phyloP scores from a whole-genome alignment of 768 basidiomycete genomes.

The Scleroderma citrinum region DNA sequence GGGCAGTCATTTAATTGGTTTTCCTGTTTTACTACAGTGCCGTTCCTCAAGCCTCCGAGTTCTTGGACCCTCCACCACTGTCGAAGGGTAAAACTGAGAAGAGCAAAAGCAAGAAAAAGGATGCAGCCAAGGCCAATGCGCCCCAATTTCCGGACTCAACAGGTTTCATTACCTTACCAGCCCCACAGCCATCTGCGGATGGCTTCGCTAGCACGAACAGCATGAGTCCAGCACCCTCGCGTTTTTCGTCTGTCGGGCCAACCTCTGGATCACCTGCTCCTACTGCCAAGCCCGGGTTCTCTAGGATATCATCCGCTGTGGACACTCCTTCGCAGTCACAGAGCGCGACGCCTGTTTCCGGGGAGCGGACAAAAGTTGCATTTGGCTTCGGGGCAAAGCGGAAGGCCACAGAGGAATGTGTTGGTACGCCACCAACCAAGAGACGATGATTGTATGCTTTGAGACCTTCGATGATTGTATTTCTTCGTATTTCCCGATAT shows the following conservation, averaged over 20 bases:
- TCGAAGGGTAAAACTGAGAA: conserved; percentile 83
- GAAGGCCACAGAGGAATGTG: conserved; percentile 69
- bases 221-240: conserved; percentile 43
- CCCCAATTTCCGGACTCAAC: conserved; percentile 42
- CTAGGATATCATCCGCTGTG: conserved; percentile 59
- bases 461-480: neutral
- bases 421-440: conserved; percentile 64
- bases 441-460: conserved; percentile 23
- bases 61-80: conserved; percentile 74
- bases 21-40: conserved; percentile 47
- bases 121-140: conserved; percentile 42
- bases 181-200: conserved; percentile 40
- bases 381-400: conserved; percentile 77
- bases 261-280: conserved; percentile 57
- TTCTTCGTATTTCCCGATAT: neutral
- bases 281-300: conserved; percentile 56
- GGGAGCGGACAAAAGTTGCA: conserved; percentile 67
- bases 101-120: conserved; percentile 75
- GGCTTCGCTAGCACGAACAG: conserved; percentile 21
- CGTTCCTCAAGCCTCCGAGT: conserved; percentile 79
- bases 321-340: conserved; percentile 39
- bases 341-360: conserved; percentile 49
- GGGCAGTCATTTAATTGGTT: conserved; percentile 3
- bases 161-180: conserved; percentile 72
- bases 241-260: conserved; percentile 24